Percentiles rank a stretch among this genome's conserved stretches.
Evolutionary conservation across 2,329 filamentous ascomycete species (phyloP).

Genomic region (Camillea tinctor): DNA sequence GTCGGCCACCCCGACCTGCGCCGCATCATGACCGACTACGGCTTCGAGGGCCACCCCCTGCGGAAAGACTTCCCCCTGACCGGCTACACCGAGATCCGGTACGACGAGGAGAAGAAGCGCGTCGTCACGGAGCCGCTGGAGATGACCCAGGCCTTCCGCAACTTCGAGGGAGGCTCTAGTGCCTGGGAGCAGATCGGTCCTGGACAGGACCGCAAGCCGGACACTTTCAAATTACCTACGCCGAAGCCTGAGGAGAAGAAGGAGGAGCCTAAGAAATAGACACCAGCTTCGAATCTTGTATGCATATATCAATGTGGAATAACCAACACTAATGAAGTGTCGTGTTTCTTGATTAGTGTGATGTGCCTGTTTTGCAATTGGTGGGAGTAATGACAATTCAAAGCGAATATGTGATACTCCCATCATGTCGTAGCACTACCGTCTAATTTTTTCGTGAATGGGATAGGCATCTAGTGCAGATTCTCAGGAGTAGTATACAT

Average conservation of each 20-base stretch:
- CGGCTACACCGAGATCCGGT: slow-evolving; percentile 96
- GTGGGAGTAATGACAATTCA: not conserved
- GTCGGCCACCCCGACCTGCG: slow-evolving; percentile 90
- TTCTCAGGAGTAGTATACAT: not conserved
- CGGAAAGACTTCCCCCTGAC: slow-evolving; percentile 98
- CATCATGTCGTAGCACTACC: too few species aligned
- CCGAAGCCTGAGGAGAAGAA: slow-evolving; percentile 92
- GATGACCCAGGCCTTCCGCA: slow-evolving; percentile 96
- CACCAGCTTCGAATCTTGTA: slow-evolving; percentile 21
- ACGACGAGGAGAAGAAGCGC: slow-evolving; percentile 99
- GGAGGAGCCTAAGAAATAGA: slow-evolving; percentile 89
- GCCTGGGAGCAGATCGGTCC: slow-evolving; percentile 65
- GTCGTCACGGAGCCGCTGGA: slow-evolving; percentile 98
- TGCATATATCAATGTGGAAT: slow-evolving; percentile 32
- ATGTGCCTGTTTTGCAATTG: not conserved
- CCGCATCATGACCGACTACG: slow-evolving; percentile 99
- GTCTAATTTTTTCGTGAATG: too few species aligned
- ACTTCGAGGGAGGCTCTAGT: slow-evolving; percentile 87
- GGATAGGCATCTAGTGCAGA: not conserved
- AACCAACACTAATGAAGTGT: slow-evolving; percentile 20
- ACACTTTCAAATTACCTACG: slow-evolving; percentile 89
- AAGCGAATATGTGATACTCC: too few species aligned
- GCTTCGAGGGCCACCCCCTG: slow-evolving; percentile 95
- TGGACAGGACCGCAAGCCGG: slow-evolving; percentile 77
- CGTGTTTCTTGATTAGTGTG: not conserved